A percentile compares a stretch with the other conserved stretches of the same genome.
phyloP scores from a whole-genome alignment of 768 basidiomycete genomes.

The Sporobolomyces roseus region DNA sequence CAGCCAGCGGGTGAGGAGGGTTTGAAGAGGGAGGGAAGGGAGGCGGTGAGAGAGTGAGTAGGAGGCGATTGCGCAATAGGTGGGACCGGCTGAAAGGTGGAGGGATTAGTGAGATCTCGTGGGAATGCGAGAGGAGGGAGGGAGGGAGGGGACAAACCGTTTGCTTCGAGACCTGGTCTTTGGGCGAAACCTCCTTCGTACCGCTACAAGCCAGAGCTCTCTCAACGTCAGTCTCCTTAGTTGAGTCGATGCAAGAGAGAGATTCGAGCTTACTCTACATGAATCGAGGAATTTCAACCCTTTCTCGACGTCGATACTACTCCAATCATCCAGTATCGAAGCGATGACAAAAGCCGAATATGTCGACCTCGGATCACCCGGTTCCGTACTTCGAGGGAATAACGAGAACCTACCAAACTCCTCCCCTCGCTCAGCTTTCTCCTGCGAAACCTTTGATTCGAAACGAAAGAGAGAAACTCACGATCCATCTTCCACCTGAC shows the following conservation, averaged over 20 bases:
- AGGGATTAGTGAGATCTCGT: background rate
- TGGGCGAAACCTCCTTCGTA: slow-evolving; percentile 93
- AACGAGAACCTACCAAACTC: slow-evolving; percentile 46
- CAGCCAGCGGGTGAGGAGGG: slow-evolving; percentile 70
- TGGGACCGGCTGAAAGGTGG: slow-evolving; percentile 68
- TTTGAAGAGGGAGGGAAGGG: slow-evolving; percentile 50
- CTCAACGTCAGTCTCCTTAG: background rate
- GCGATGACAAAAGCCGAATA: slow-evolving; percentile 85
- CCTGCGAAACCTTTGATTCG: no score
- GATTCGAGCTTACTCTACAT: slow-evolving; percentile 61
- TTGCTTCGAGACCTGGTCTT: slow-evolving; percentile 72
- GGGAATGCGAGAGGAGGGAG: background rate
- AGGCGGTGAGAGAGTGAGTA: slow-evolving; percentile 57
- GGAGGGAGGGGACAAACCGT: slow-evolving; percentile 57
- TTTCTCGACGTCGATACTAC: slow-evolving; percentile 60
- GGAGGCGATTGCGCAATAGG: slow-evolving; percentile 82
- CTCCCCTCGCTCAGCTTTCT: no score
- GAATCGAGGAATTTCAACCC: slow-evolving; percentile 63
- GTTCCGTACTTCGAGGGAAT: slow-evolving; percentile 38
- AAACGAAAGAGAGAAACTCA: slow-evolving; percentile 47
- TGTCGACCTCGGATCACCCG: slow-evolving; percentile 63
- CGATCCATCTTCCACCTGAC: slow-evolving; percentile 82
- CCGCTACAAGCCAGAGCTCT: no score
- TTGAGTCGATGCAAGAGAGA: background rate
- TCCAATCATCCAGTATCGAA: slow-evolving; percentile 74